phyloP scores from a whole-genome alignment of 2,329 filamentous ascomycete species.

The Magnaporthiopsis rhizophila region DNA sequence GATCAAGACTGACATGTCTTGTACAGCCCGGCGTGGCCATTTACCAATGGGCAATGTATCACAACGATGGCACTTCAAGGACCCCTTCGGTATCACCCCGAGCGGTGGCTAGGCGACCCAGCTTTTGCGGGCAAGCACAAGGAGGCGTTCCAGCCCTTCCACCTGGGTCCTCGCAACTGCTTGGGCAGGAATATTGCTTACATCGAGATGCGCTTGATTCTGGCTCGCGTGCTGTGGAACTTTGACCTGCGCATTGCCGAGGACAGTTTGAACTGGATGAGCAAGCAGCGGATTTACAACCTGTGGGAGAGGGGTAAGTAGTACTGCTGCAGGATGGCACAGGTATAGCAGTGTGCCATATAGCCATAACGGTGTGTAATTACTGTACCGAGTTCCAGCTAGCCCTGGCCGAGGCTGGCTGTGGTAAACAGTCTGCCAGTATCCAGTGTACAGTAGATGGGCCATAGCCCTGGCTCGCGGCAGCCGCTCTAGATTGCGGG shows the following conservation, averaged over 20 bases:
- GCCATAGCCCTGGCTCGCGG: too few relatives aligned
- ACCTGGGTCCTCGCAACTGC: conserved; percentile 10
- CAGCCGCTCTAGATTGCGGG: too few relatives aligned
- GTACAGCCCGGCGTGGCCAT: conserved; percentile 33
- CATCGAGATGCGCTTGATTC: conserved; percentile 27
- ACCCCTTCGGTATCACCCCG: conserved; percentile 9
- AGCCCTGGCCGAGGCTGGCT: too few relatives aligned
- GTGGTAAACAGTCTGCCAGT: too few relatives aligned
- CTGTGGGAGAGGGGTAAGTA: conserved; percentile 19
- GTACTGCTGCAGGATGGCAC: too few relatives aligned
- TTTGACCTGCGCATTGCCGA: conserved; percentile 24
- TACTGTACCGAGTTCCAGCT: too few relatives aligned
- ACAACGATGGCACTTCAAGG: conserved; percentile 6
- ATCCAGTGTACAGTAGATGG: too few relatives aligned
- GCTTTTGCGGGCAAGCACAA: conserved; percentile 21
- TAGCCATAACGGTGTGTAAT: too few relatives aligned
- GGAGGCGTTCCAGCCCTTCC: conserved; percentile 9
- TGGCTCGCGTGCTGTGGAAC: conserved; percentile 24
- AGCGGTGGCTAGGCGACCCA: conserved; percentile 9
- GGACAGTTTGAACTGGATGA: conserved; percentile 19
- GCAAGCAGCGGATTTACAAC: conserved; percentile 19
- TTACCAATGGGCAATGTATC: conserved; percentile 32
- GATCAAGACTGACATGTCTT: too few relatives aligned
- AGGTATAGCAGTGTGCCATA: too few relatives aligned
- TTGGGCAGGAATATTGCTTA: conserved; percentile 20